A percentile compares a stretch with the other conserved stretches of the same genome.
These are phyloP conservation scores for Triadica sebifera DNA, from an alignment of 345 rosid species.

Conservation along the genomic window DNA sequence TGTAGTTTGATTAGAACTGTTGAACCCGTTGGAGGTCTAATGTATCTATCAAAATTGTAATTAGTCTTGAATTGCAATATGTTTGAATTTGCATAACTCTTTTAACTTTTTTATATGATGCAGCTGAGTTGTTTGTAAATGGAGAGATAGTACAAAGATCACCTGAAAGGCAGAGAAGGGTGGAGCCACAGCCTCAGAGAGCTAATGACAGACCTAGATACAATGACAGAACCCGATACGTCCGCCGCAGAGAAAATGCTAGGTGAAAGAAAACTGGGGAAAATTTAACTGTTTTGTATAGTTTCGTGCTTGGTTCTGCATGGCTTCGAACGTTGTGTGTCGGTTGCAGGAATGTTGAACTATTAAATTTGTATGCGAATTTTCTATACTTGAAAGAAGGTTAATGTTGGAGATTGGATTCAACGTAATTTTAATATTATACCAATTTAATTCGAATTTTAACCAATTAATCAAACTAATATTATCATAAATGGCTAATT, in stretches of 20 bases:
- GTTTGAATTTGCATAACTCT: background rate
- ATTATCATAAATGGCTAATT: no score
- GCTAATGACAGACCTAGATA: constrained; percentile 95
- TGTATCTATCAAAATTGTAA: background rate
- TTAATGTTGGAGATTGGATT: background rate
- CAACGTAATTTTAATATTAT: no score
- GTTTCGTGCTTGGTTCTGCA: background rate
- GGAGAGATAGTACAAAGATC: constrained; percentile 92
- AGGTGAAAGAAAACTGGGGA: constrained; percentile 31
- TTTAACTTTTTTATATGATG: constrained; percentile 19
- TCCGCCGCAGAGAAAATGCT: constrained; percentile 75
- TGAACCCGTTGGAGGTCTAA: background rate
- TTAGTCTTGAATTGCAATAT: background rate
- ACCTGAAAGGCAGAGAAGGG: constrained; percentile 92
- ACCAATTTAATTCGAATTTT: no score
- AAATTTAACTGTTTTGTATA: constrained; percentile 28
- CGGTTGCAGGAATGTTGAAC: background rate
- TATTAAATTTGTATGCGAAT: background rate
- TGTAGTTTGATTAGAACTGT: background rate
- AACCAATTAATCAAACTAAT: no score
- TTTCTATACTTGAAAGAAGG: no score
- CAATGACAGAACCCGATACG: constrained; percentile 87
- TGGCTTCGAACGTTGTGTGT: background rate
- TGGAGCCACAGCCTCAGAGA: constrained; percentile 92
- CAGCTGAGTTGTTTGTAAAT: constrained; percentile 91